Conservation (phyloP, 2,329 filamentous ascomycete species). For the Huntiella decipiens region DNA sequence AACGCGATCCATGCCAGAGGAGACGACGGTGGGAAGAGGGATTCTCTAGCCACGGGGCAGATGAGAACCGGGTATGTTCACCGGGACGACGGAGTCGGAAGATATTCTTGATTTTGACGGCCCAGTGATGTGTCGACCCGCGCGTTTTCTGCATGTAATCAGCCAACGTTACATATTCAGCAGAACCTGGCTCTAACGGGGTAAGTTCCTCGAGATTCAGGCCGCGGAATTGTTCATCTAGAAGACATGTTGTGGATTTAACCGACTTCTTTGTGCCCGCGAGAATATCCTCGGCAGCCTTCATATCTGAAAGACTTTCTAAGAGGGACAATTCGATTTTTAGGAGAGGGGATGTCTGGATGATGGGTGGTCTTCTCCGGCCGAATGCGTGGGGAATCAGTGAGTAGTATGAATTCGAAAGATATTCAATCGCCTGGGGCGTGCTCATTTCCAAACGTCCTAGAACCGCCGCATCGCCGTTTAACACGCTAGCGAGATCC, state of each 20-base stretch:
- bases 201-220: slow-evolving; percentile 63
- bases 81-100: slow-evolving; percentile 66
- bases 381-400: slow-evolving; percentile 70
- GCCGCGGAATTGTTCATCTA: slow-evolving; percentile 55
- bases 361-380: slow-evolving; percentile 51
- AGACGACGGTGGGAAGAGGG: slow-evolving; percentile 49
- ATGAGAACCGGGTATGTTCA: slow-evolving; percentile 48
- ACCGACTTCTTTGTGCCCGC: slow-evolving; percentile 28
- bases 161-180: slow-evolving; percentile 46
- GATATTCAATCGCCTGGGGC: slow-evolving; percentile 30
- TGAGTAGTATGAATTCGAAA: slow-evolving; percentile 66
- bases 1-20: slow-evolving; percentile 73
- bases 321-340: slow-evolving; percentile 64
- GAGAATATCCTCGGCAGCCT: slow-evolving; percentile 52
- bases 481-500: slow-evolving; percentile 49
- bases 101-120: slow-evolving; percentile 49
- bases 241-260: slow-evolving; percentile 16
- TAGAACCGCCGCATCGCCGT: slow-evolving; percentile 28
- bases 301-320: slow-evolving; percentile 70
- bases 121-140: slow-evolving; percentile 44
- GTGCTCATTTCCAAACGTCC: slow-evolving; percentile 23
- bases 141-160: slow-evolving; percentile 49
- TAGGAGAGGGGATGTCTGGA: slow-evolving; percentile 34
- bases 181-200: slow-evolving; percentile 34
- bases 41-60: slow-evolving; percentile 23